These are phyloP conservation scores for Effrenium voratum DNA, from an alignment of 73 alveolate species.

Conservation along the genomic window DNA sequence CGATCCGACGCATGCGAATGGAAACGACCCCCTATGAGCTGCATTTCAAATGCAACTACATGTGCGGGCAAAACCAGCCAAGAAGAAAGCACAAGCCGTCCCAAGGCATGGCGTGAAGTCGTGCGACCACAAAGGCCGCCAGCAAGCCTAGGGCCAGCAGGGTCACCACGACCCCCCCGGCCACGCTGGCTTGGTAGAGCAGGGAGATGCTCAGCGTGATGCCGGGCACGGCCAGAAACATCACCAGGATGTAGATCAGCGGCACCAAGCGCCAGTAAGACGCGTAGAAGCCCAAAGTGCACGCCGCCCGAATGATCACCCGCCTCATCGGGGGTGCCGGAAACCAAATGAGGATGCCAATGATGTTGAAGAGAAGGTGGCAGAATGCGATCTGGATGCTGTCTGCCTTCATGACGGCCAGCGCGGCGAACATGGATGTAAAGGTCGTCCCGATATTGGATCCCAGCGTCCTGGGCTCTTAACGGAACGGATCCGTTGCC, in stretches of 20 bases:
- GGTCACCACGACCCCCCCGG: not conserved
- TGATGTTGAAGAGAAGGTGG: conserved; percentile 49
- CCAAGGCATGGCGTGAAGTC: not conserved
- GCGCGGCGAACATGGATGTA: not conserved
- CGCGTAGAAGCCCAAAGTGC: conserved; percentile 48
- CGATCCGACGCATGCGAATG: no score
- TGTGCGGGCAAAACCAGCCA: no score
- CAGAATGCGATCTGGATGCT: conserved; percentile 37
- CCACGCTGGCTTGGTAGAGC: not conserved
- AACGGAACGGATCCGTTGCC: no score
- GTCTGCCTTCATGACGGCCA: not conserved
- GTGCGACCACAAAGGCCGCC: not conserved
- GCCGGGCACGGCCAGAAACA: conserved; percentile 12
- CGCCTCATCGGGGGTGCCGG: conserved; percentile 6
- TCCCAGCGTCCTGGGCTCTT: conserved; percentile 39
- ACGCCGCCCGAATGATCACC: conserved; percentile 22
- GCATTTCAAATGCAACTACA: no score
- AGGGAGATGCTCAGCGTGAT: no score
- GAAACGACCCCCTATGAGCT: no score
- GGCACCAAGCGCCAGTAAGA: conserved; percentile 43
- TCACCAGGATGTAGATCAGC: conserved; percentile 45
- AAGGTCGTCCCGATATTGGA: conserved; percentile 68
- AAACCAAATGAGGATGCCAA: conserved; percentile 28
- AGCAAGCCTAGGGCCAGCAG: not conserved
- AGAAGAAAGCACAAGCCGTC: no score